These are phyloP conservation scores for Batrachochytrium dendrobatidis DNA, from an alignment of 371 early-diverging fungal genomes.

Conservation along the genomic window DNA sequence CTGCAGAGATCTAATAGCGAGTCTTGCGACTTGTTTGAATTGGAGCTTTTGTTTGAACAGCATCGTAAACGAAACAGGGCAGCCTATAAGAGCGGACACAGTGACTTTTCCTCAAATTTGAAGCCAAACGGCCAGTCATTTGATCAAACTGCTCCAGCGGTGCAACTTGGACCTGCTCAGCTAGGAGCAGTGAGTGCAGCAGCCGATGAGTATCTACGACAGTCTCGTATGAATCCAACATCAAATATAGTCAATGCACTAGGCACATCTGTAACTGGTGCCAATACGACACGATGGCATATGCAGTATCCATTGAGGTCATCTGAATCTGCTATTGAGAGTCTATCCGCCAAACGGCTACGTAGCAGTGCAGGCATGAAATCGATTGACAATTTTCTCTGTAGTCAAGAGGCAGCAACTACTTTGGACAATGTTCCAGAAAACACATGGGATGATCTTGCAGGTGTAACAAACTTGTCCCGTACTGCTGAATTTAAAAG, in stretches of 20 bases:
- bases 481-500: background rate
- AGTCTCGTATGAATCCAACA: too few species aligned
- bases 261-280: too few species aligned
- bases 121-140: too few species aligned
- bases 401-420: background rate
- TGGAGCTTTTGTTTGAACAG: background rate
- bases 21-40: background rate
- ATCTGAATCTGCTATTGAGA: too few species aligned
- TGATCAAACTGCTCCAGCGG: too few species aligned
- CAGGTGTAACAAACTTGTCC: background rate
- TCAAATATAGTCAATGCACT: too few species aligned
- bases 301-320: too few species aligned
- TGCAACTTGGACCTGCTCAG: background rate
- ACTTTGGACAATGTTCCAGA: background rate
- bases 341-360: background rate
- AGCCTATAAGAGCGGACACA: background rate
- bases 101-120: background rate
- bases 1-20: background rate
- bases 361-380: background rate
- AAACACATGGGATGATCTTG: background rate
- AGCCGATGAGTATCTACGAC: background rate
- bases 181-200: conserved; percentile 1
- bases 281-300: too few species aligned
- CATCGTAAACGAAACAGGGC: background rate
- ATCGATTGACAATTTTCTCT: background rate